Evolutionary conservation across 2,329 filamentous ascomycete species (phyloP).

Genomic region (Beauveria rudraprayagi): DNA sequence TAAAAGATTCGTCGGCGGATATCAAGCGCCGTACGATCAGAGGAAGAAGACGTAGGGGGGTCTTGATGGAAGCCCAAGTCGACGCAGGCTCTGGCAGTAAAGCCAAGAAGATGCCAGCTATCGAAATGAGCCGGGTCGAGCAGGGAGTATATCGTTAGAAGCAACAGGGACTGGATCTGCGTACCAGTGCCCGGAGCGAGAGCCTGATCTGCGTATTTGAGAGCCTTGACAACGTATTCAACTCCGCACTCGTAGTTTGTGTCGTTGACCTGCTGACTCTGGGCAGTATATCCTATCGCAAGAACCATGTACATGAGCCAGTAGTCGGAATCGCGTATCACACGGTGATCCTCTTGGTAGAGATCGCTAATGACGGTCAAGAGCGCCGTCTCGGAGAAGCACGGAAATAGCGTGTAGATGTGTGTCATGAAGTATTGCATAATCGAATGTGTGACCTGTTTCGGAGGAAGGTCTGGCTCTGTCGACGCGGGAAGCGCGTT

Average conservation of each 20-base stretch:
- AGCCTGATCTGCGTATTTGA: slow-evolving; percentile 73
- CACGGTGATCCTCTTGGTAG: slow-evolving; percentile 61
- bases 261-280: slow-evolving; percentile 62
- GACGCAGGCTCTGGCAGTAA: slow-evolving; percentile 77
- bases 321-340: slow-evolving; percentile 61
- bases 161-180: slow-evolving; percentile 78
- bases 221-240: slow-evolving; percentile 52
- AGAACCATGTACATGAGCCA: slow-evolving; percentile 88
- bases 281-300: slow-evolving; percentile 68
- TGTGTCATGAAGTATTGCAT: slow-evolving; percentile 81
- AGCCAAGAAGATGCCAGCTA: slow-evolving; percentile 87
- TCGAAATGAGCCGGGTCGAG: slow-evolving; percentile 87
- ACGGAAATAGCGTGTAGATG: slow-evolving; percentile 70
- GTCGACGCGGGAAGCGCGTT: slow-evolving; percentile 58
- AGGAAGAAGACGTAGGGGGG: slow-evolving; percentile 60
- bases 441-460: slow-evolving; percentile 58
- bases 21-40: slow-evolving; percentile 64
- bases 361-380: slow-evolving; percentile 73
- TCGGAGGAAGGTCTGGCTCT: slow-evolving; percentile 58
- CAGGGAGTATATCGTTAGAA: slow-evolving; percentile 84
- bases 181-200: slow-evolving; percentile 75
- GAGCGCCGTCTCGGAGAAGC: slow-evolving; percentile 72
- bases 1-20: slow-evolving; percentile 79
- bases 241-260: slow-evolving; percentile 51
- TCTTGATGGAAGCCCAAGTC: slow-evolving; percentile 93